A percentile compares a stretch with the other conserved stretches of the same genome.
These are phyloP conservation scores for Neospermospora avenae DNA, from an alignment of 2,329 filamentous ascomycete species.

Conservation along the genomic window DNA sequence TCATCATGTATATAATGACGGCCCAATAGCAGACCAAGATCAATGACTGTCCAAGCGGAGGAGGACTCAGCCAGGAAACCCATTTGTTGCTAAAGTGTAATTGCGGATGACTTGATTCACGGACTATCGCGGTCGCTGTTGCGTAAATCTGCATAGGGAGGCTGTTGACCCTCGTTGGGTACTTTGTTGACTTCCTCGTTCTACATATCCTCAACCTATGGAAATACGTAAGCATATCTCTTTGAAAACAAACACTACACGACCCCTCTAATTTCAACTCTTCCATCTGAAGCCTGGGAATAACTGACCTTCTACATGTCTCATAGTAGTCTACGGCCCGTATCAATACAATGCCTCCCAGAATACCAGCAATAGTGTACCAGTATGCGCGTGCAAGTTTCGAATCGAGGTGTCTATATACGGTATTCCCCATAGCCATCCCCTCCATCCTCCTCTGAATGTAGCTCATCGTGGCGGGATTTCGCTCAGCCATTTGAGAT, in stretches of 20 bases:
- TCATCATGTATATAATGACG: slow-evolving; percentile 56
- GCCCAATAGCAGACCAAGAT: slow-evolving; percentile 56
- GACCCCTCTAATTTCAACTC: background rate
- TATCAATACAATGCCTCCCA: slow-evolving; percentile 22
- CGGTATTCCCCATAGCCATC: slow-evolving; percentile 32
- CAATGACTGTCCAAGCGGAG: slow-evolving; percentile 53
- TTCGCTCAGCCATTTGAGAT: background rate
- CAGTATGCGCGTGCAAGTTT: slow-evolving; percentile 54
- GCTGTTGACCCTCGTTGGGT: slow-evolving; percentile 51
- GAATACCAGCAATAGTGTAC: slow-evolving; percentile 54
- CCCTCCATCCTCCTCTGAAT: slow-evolving; percentile 20
- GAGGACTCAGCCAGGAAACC: slow-evolving; percentile 56
- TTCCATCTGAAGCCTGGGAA: background rate
- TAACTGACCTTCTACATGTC: slow-evolving; percentile 25
- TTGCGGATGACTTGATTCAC: slow-evolving; percentile 56
- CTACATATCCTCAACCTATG: slow-evolving; percentile 46
- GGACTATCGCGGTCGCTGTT: slow-evolving; percentile 53
- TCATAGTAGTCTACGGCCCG: slow-evolving; percentile 23
- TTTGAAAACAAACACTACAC: background rate
- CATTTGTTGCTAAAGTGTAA: slow-evolving; percentile 44
- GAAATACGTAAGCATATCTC: background rate
- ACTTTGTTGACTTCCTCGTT: slow-evolving; percentile 38
- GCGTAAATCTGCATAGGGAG: slow-evolving; percentile 51
- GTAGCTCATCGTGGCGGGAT: background rate
- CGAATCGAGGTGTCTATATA: slow-evolving; percentile 46